Conservation (phyloP, 164 flowering plant genomes). For the Euptelea pleiosperma region DNA sequence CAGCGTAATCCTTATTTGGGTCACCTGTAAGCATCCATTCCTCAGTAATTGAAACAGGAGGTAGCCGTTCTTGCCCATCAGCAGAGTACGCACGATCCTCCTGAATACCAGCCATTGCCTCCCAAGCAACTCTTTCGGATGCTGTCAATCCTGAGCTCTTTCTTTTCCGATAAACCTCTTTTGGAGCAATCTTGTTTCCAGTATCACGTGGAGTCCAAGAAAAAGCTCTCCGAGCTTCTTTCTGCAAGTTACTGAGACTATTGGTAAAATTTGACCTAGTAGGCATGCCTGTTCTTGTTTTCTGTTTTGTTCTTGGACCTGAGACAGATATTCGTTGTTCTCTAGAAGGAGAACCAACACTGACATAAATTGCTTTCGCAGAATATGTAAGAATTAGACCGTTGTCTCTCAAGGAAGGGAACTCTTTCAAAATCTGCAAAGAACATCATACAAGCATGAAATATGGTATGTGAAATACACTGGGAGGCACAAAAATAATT, state of each 20-base stretch:
- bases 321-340: slow-evolving; percentile 65
- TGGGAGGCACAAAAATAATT: background rate
- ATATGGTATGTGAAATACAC: background rate
- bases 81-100: slow-evolving; percentile 67
- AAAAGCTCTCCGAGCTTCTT: slow-evolving; percentile 94
- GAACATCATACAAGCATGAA: slow-evolving; percentile 1
- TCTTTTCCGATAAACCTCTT: slow-evolving; percentile 80
- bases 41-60: slow-evolving; percentile 81
- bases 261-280: slow-evolving; percentile 64
- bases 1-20: slow-evolving; percentile 66
- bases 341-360: slow-evolving; percentile 57
- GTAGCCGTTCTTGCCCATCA: slow-evolving; percentile 87
- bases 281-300: slow-evolving; percentile 53
- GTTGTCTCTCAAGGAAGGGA: slow-evolving; percentile 83
- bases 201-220: slow-evolving; percentile 89
- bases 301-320: slow-evolving; percentile 65
- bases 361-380: slow-evolving; percentile 82
- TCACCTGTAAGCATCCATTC: slow-evolving; percentile 98
- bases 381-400: slow-evolving; percentile 66
- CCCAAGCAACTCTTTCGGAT: slow-evolving; percentile 85
- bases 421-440: slow-evolving; percentile 85
- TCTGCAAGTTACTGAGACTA: slow-evolving; percentile 87
- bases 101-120: slow-evolving; percentile 93
- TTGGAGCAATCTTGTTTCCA: slow-evolving; percentile 66
- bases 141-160: slow-evolving; percentile 85